A percentile compares a stretch with the other conserved stretches of the same genome.
phyloP scores from a whole-genome alignment of 805 yeast species.

The Komagataella phaffii region DNA sequence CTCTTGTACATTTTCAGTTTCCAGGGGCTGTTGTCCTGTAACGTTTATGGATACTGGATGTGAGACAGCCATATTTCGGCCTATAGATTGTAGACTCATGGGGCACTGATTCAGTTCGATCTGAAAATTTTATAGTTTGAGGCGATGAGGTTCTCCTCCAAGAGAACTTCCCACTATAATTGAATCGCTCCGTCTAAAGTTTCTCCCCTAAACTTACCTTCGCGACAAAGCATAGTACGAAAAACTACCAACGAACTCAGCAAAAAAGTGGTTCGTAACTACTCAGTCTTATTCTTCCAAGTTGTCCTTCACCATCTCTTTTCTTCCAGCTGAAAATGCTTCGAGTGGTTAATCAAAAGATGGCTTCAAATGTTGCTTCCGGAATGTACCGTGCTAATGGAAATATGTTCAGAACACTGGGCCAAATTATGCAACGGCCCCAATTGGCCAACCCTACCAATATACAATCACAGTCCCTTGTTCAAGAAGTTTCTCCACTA shows the following conservation, averaged over 20 bases:
- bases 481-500: neutral
- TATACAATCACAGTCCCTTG: neutral
- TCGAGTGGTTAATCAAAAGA: neutral
- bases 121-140: neutral
- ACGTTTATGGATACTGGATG: conserved; percentile 30
- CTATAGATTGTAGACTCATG: neutral
- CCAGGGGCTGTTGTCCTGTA: conserved; percentile 6
- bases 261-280: neutral
- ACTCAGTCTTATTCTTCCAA: neutral
- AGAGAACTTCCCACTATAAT: neutral
- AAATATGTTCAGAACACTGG: neutral
- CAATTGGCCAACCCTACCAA: neutral
- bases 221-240: neutral
- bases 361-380: neutral
- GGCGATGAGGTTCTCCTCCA: neutral
- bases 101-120: neutral
- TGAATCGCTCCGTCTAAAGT: neutral
- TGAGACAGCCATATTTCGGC: conserved; percentile 25
- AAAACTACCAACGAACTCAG: neutral
- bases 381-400: neutral
- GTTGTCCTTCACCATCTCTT: neutral
- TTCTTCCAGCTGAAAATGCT: neutral
- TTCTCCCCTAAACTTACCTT: neutral
- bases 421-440: neutral
- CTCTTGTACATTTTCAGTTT: conserved; percentile 10